Conservation (phyloP, 2,329 filamentous ascomycete genomes). For the Tolypocladium pustulatum region DNA sequence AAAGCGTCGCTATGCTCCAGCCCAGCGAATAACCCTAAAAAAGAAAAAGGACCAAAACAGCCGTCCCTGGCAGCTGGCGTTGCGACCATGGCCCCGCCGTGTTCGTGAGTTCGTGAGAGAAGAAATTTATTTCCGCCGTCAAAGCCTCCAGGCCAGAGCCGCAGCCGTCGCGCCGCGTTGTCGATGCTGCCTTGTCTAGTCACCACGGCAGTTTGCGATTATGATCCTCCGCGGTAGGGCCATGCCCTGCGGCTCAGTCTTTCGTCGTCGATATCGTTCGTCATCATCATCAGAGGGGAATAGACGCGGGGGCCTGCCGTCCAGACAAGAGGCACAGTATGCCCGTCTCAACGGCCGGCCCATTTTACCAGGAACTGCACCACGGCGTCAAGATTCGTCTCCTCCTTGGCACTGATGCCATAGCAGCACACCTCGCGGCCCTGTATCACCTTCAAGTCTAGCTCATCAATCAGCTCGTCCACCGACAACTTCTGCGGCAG, state of each 20-base stretch:
- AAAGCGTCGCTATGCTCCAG: constrained; percentile 5
- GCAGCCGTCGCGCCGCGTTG: neutral
- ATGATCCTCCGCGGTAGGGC: neutral
- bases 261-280: constrained; percentile 3
- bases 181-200: neutral
- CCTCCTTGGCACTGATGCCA: constrained; percentile 96
- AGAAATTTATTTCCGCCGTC: constrained; percentile 19
- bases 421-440: constrained; percentile 96
- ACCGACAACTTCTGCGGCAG: constrained; percentile 83
- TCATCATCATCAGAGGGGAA: constrained; percentile 5
- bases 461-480: constrained; percentile 86
- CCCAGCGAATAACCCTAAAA: neutral
- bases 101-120: constrained; percentile 24
- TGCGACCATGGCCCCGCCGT: neutral
- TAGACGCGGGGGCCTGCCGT: constrained; percentile 1
- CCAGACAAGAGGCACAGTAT: neutral
- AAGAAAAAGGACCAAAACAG: neutral
- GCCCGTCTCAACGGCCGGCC: constrained; percentile 54
- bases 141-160: neutral
- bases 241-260: neutral
- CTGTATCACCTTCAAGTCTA: constrained; percentile 81
- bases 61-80: neutral
- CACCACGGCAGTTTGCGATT: neutral
- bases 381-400: constrained; percentile 96
- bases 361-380: constrained; percentile 93